phyloP scores from a whole-genome alignment of 1,284 basidiomycete species.

The Schizophyllum amplum region DNA sequence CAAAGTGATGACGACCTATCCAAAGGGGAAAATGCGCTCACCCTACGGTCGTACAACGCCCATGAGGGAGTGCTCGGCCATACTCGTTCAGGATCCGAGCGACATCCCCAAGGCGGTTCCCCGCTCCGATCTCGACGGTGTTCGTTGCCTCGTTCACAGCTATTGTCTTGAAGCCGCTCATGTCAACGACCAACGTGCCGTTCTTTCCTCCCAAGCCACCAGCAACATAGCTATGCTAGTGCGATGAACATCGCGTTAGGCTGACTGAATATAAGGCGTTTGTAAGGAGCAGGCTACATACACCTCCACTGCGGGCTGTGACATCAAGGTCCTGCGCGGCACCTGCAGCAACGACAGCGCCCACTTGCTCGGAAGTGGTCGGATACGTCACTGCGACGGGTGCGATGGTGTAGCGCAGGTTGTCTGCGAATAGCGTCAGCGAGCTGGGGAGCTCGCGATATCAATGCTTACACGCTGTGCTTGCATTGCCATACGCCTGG shows the following conservation, averaged over 20 bases:
- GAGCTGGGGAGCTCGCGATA: too few species aligned
- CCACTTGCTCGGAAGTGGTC: conserved; percentile 30
- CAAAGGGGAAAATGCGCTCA: not conserved
- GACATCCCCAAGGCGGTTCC: conserved; percentile 20
- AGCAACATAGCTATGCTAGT: conserved; percentile 24
- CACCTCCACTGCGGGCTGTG: conserved; percentile 33
- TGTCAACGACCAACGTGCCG: conserved; percentile 19
- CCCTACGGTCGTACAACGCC: conserved; percentile 21
- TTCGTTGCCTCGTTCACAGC: conserved; percentile 12
- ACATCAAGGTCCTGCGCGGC: conserved; percentile 23
- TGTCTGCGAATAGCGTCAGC: conserved; percentile 9
- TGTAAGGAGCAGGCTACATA: conserved; percentile 14
- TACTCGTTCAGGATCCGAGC: conserved; percentile 17
- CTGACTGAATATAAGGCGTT: conserved; percentile 3
- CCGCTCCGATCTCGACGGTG: conserved; percentile 16
- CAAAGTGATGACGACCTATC: not conserved
- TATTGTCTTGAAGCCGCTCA: conserved; percentile 13
- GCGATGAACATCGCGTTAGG: conserved; percentile 20
- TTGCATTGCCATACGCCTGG: conserved; percentile 10
- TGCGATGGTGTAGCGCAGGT: conserved; percentile 14
- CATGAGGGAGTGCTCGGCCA: conserved; percentile 23
- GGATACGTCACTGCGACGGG: conserved; percentile 32
- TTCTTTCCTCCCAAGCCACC: conserved; percentile 18
- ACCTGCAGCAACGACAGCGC: conserved; percentile 33
- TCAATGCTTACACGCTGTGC: conserved; percentile 9